Conservation (phyloP, 2,329 filamentous ascomycete species). For the Malbranchea zuffiana region DNA sequence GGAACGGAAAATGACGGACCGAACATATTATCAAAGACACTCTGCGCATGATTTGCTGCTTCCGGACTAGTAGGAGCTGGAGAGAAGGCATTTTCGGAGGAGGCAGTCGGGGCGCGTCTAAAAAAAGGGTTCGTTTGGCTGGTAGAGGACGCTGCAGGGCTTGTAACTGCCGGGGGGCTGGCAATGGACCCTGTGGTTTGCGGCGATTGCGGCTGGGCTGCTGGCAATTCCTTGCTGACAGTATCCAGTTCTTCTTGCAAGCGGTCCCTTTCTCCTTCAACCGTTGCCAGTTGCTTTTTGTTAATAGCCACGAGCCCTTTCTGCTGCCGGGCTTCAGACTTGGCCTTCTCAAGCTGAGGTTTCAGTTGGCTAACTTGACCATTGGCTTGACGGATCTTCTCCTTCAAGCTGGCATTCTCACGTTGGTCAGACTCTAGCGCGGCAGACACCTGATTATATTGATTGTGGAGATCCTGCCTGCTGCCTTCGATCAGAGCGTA, state of each 20-base stretch:
- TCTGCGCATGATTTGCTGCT: slow-evolving; percentile 42
- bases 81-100: slow-evolving; percentile 41
- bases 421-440: slow-evolving; percentile 76
- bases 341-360: slow-evolving; percentile 85
- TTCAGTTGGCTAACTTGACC: slow-evolving; percentile 72
- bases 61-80: slow-evolving; percentile 18
- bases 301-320: slow-evolving; percentile 96
- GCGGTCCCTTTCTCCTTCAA: slow-evolving; percentile 79
- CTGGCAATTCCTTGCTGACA: slow-evolving; percentile 52
- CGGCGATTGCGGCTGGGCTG: slow-evolving; percentile 41
- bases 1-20: slow-evolving; percentile 53
- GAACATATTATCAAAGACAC: slow-evolving; percentile 77
- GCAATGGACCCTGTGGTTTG: slow-evolving; percentile 20
- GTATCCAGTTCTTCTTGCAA: slow-evolving; percentile 66
- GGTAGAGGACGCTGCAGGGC: slow-evolving; percentile 51
- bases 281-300: slow-evolving; percentile 90
- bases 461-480: slow-evolving; percentile 68
- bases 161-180: slow-evolving; percentile 47
- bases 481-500: slow-evolving; percentile 71
- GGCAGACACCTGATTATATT: slow-evolving; percentile 64
- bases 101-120: slow-evolving; percentile 46
- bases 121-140: slow-evolving; percentile 92
- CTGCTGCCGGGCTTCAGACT: slow-evolving; percentile 83
- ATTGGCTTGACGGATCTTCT: slow-evolving; percentile 75
- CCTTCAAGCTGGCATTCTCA: slow-evolving; percentile 76